phyloP scores from a whole-genome alignment of 495 filamentous ascomycete species.

The Hypoxylon lenormandii region DNA sequence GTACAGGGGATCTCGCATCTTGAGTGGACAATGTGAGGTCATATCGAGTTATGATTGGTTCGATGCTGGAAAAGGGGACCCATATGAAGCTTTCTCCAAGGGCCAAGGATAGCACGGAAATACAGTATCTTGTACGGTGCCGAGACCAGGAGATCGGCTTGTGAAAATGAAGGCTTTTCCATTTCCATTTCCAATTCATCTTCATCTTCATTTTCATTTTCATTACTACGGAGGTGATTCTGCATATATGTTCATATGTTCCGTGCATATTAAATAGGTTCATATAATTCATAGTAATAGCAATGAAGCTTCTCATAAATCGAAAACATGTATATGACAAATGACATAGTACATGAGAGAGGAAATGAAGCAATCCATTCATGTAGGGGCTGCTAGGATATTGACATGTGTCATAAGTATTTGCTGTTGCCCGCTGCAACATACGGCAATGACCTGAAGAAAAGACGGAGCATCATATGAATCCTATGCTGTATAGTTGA shows the following conservation, averaged over 20 bases:
- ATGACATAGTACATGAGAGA: not conserved
- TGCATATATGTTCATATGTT: constrained; percentile 1
- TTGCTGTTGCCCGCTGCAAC: constrained; percentile 7
- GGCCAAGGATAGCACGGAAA: constrained; percentile 18
- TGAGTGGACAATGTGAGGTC: constrained; percentile 34
- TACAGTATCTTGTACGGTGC: constrained; percentile 33
- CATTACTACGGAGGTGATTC: constrained; percentile 28
- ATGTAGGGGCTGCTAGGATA: not conserved
- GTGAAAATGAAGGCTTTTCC: constrained; percentile 37
- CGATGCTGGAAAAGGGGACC: constrained; percentile 10
- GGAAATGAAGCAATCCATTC: not conserved
- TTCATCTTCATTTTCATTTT: not conserved
- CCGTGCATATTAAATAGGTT: no score
- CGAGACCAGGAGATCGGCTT: constrained; percentile 28
- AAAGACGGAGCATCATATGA: constrained; percentile 4
- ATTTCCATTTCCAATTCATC: not conserved
- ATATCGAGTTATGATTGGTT: constrained; percentile 18
- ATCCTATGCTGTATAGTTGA: constrained; percentile 23
- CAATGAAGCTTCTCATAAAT: no score
- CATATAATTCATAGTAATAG: no score
- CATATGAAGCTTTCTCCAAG: constrained; percentile 35
- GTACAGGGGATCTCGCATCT: constrained; percentile 23
- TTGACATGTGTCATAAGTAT: constrained; percentile 21
- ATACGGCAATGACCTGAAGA: constrained; percentile 1
- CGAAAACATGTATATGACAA: no score